Evolutionary conservation across 306 rosid species (phyloP).

Genomic region (Begonia peltatifolia): DNA sequence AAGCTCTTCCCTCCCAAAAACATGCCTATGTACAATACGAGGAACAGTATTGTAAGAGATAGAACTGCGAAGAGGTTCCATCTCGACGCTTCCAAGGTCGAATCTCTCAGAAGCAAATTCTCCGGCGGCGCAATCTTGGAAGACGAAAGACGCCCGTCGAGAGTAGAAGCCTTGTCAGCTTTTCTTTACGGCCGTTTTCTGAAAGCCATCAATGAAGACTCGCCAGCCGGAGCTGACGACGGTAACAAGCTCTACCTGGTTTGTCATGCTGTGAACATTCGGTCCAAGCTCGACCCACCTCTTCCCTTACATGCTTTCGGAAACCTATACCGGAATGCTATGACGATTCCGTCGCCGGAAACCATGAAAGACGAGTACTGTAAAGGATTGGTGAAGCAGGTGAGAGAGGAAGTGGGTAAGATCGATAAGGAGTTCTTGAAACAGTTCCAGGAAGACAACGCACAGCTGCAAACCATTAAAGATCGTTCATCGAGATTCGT

Average conservation of each 20-base stretch:
- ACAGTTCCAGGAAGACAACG: slow-evolving; percentile 8
- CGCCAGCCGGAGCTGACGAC: slow-evolving; percentile 1
- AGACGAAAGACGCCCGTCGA: slow-evolving; percentile 18
- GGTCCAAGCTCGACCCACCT: slow-evolving; percentile 34
- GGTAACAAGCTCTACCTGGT: slow-evolving; percentile 6
- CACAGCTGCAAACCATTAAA: slow-evolving; percentile 13
- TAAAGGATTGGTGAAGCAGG: background rate
- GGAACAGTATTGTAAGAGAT: slow-evolving; percentile 15
- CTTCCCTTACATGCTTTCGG: slow-evolving; percentile 22
- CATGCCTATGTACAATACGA: slow-evolving; percentile 17
- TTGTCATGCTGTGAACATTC: slow-evolving; percentile 35
- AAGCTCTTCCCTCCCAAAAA: slow-evolving; percentile 41
- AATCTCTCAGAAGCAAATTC: slow-evolving; percentile 22
- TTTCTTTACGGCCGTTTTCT: slow-evolving; percentile 49
- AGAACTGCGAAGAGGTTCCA: slow-evolving; percentile 35
- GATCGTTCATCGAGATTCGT: slow-evolving; percentile 5
- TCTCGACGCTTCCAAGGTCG: slow-evolving; percentile 23
- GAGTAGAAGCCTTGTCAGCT: slow-evolving; percentile 41
- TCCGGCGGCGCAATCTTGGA: background rate
- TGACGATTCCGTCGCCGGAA: slow-evolving; percentile 9
- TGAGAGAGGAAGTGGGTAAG: slow-evolving; percentile 13
- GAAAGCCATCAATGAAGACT: slow-evolving; percentile 12
- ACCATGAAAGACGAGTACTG: background rate
- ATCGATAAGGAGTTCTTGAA: slow-evolving; percentile 19
- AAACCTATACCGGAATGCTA: slow-evolving; percentile 14